Conservation (phyloP, 345 rosid genomes). For the Alliaria petiolata region DNA sequence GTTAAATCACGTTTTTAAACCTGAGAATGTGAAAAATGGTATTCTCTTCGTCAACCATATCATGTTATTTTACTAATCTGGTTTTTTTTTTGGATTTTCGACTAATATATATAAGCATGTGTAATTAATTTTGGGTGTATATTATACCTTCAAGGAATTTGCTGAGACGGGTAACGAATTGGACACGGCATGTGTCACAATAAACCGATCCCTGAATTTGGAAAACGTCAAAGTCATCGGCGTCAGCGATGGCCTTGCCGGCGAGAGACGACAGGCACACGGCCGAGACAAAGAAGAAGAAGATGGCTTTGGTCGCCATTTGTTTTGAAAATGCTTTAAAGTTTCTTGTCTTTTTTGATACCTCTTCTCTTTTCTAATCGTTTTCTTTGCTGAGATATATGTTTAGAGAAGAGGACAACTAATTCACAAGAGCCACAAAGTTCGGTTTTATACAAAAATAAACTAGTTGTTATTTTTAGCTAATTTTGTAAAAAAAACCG, state of each 20-base stretch:
- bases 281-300: conserved; percentile 40
- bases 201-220: conserved; percentile 50
- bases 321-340: not conserved
- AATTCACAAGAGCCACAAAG: conserved; percentile 17
- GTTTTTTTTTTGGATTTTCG: not conserved
- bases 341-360: not conserved
- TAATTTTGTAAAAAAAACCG: not conserved
- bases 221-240: conserved; percentile 30
- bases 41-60: too few relatives aligned
- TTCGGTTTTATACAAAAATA: conserved; percentile 16
- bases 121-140: not conserved
- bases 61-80: too few relatives aligned
- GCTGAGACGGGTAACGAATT: conserved; percentile 51
- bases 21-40: too few relatives aligned
- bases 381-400: not conserved
- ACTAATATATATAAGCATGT: not conserved
- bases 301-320: conserved; percentile 31
- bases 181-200: conserved; percentile 61
- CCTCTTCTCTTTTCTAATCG: conserved; percentile 15
- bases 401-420: conserved; percentile 29
- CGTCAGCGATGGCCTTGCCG: conserved; percentile 26
- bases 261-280: conserved; percentile 42
- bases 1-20: too few relatives aligned
- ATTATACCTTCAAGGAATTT: conserved; percentile 37
- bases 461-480: conserved; percentile 17